Evolutionary conservation across 1,284 basidiomycete species (phyloP).

Genomic region (Fereydounia khargensis): DNA sequence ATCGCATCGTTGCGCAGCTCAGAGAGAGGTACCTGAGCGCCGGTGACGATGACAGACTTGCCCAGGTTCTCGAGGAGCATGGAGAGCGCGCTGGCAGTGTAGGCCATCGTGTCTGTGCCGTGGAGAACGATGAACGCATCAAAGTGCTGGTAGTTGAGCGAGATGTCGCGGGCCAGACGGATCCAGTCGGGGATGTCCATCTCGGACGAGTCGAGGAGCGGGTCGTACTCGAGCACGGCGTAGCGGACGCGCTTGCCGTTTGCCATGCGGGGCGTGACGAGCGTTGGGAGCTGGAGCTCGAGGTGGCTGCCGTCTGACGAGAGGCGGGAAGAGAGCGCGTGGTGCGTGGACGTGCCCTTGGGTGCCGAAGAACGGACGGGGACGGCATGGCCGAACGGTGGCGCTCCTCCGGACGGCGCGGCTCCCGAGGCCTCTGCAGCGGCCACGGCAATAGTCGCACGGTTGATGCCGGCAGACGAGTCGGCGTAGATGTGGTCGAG

Average conservation of each 20-base stretch:
- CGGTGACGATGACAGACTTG: constrained; percentile 81
- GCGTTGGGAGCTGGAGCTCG: constrained; percentile 41
- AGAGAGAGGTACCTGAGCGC: constrained; percentile 86
- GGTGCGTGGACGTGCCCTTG: constrained; percentile 38
- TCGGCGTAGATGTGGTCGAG: constrained; percentile 21
- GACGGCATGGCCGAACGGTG: constrained; percentile 29
- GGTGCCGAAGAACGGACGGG: constrained; percentile 33
- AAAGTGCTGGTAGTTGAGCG: constrained; percentile 77
- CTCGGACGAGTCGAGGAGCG: constrained; percentile 80
- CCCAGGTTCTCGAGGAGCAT: constrained; percentile 87
- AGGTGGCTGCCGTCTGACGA: constrained; percentile 31
- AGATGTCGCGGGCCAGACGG: constrained; percentile 81
- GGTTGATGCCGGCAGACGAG: constrained; percentile 9
- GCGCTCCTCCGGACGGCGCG: constrained; percentile 6
- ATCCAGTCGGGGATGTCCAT: constrained; percentile 75
- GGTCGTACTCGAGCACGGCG: constrained; percentile 50
- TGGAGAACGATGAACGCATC: constrained; percentile 88
- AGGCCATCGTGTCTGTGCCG: constrained; percentile 68
- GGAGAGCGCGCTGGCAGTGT: constrained; percentile 59
- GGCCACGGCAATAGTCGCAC: too few species aligned
- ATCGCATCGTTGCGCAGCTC: constrained; percentile 77
- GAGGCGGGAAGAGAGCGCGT: constrained; percentile 22
- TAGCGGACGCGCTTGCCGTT: constrained; percentile 40
- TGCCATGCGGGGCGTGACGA: constrained; percentile 37
- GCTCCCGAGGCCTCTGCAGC: too few species aligned